phyloP scores from a whole-genome alignment of 2,329 filamentous ascomycete genomes.

The Fusarium veterinarium region DNA sequence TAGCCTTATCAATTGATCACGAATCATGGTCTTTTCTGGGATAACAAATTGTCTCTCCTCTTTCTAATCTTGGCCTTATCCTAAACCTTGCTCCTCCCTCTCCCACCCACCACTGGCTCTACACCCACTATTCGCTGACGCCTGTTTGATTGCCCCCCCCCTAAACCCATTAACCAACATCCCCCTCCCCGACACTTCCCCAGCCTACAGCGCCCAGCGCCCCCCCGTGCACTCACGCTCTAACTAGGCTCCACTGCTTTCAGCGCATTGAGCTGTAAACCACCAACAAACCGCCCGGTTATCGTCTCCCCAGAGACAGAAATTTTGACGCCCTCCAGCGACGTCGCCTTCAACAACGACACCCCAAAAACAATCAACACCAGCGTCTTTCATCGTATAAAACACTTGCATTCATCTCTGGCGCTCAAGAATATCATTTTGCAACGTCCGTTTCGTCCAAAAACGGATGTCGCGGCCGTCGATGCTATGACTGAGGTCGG shows the following conservation, averaged over 20 bases:
- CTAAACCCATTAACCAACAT: constrained; percentile 19
- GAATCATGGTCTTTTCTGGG: constrained; percentile 26
- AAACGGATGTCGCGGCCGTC: constrained; percentile 77
- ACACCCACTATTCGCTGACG: constrained; percentile 30
- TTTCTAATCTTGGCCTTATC: constrained; percentile 34
- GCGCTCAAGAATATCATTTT: constrained; percentile 37
- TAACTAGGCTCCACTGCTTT: constrained; percentile 39
- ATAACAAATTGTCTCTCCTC: constrained; percentile 29
- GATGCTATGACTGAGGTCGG: constrained; percentile 79
- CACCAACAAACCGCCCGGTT: constrained; percentile 34
- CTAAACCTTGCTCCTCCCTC: constrained; percentile 34
- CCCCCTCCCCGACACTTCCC: constrained; percentile 19
- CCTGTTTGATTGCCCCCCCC: constrained; percentile 29
- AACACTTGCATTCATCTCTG: constrained; percentile 47
- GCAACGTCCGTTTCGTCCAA: constrained; percentile 67
- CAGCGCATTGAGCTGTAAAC: constrained; percentile 39
- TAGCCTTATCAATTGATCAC: constrained; percentile 19
- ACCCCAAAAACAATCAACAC: constrained; percentile 49
- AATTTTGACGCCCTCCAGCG: constrained; percentile 50
- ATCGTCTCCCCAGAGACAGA: constrained; percentile 43
- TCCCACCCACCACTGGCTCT: constrained; percentile 21
- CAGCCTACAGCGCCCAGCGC: constrained; percentile 28
- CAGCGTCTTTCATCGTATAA: constrained; percentile 48
- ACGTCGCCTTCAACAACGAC: constrained; percentile 46
- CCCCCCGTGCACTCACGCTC: constrained; percentile 28